phyloP scores from a whole-genome alignment of 75 land plant genomes.

The Ceratopteris richardii region DNA sequence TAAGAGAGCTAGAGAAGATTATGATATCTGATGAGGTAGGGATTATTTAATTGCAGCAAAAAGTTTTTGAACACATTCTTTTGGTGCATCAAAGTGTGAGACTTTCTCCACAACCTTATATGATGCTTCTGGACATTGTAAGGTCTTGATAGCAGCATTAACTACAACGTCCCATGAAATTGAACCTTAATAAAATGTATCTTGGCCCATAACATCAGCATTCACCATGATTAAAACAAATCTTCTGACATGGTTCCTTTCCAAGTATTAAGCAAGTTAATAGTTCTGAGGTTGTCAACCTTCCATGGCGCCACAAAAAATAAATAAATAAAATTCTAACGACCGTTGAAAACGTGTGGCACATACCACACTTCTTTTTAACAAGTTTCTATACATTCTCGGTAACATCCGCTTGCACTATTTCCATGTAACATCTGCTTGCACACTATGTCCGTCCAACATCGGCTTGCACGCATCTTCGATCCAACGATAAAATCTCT shows the following conservation, averaged over 20 bases:
- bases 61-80: slow-evolving; percentile 47
- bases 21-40: too few species aligned
- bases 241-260: slow-evolving; percentile 42
- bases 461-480: too few species aligned
- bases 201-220: slow-evolving; percentile 93
- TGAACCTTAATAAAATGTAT: slow-evolving; percentile 67
- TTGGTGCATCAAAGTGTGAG: slow-evolving; percentile 50
- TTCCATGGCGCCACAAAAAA: slow-evolving; percentile 92
- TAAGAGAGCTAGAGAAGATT: too few species aligned
- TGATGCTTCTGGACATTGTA: slow-evolving; percentile 53
- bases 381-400: slow-evolving; percentile 53
- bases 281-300: slow-evolving; percentile 91
- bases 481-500: too few species aligned
- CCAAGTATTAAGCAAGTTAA: slow-evolving; percentile 86
- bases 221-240: slow-evolving; percentile 82
- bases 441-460: too few species aligned
- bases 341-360: slow-evolving; percentile 75
- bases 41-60: slow-evolving; percentile 24
- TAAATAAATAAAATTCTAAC: slow-evolving; percentile 57
- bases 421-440: too few species aligned
- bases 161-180: slow-evolving; percentile 89
- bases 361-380: slow-evolving; percentile 71
- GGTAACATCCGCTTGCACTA: slow-evolving; percentile 84
- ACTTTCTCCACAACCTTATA: slow-evolving; percentile 90
- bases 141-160: slow-evolving; percentile 71